Percentiles rank a stretch among this genome's conserved stretches.
Evolutionary conservation across 164 flowering plant species (phyloP).

Genomic region (Macadamia tetraphylla): DNA sequence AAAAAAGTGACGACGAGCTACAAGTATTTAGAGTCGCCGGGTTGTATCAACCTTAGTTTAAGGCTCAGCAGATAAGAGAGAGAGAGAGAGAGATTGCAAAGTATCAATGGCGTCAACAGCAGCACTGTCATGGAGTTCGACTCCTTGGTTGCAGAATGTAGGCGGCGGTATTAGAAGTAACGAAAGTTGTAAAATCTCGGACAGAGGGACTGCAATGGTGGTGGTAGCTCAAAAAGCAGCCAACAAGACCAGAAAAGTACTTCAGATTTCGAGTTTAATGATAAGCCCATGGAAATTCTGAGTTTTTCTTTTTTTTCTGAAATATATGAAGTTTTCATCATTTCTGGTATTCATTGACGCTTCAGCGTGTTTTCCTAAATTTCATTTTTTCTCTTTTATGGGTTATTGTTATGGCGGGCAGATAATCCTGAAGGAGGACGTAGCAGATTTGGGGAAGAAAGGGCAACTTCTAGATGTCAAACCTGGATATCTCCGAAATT

Average conservation of each 20-base stretch:
- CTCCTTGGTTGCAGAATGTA: conserved; percentile 31
- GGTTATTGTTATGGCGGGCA: conserved; percentile 16
- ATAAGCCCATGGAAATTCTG: not conserved
- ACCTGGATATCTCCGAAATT: conserved; percentile 82
- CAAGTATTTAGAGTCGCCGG: not conserved
- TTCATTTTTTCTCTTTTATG: not conserved
- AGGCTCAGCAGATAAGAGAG: conserved; percentile 9
- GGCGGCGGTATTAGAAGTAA: conserved; percentile 15
- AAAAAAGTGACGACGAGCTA: too few species aligned
- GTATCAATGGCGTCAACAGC: conserved; percentile 31
- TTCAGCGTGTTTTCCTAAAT: not conserved
- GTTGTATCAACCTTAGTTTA: not conserved
- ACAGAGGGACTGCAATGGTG: conserved; percentile 19
- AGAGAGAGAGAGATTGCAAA: not conserved
- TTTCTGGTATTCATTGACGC: not conserved
- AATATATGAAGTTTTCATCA: not conserved
- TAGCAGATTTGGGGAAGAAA: conserved; percentile 57
- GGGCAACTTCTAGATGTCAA: conserved; percentile 73
- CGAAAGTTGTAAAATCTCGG: conserved; percentile 21
- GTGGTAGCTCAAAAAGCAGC: conserved; percentile 74
- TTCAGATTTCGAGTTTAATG: not conserved
- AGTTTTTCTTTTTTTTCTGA: not conserved
- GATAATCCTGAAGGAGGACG: conserved; percentile 86
- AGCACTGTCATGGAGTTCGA: conserved; percentile 54
- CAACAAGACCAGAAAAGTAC: conserved; percentile 58